Base-by-base conservation (phyloP, 2,329 filamentous ascomycete genomes). In the Zalaria obscura region DNA sequence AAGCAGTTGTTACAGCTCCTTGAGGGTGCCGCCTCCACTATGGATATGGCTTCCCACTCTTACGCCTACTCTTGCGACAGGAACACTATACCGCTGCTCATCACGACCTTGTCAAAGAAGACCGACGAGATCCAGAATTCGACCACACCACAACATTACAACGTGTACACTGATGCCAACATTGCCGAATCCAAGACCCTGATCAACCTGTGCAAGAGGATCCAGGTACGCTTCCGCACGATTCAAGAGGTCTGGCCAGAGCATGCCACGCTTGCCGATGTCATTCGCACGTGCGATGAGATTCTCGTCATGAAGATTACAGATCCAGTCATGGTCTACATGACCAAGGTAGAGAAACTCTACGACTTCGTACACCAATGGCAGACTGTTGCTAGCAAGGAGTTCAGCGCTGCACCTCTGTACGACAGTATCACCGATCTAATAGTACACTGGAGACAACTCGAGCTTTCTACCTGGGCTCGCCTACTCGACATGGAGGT, bases 401-500 rank as follows among this genome's bases (percentile, higher is more conserved):
- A 82, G 32, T 84, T 83, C 57, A 81, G 76, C 6, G 83, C 80
- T 2, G 69, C 73, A 1, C 59, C 70, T 6, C 66, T 88, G 2
- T 87, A 93, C 50, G 80, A 93, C 46, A 73, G 77, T 36, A 64
- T 96, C 8, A 94, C 88, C 0, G 75, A 77, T 39, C 74, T 85
- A 26, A 80, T 95, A 40, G 80, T 96, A 42, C 76, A 74, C 55
- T 98, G 93, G 93, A 76, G 91, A 47, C 80, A 88, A 45, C 69
- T 98, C 28, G 91, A 98, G 55, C 69, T 98, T 26, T 82, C 83
- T 0, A 95, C 89, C 0, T 98, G 91, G 91, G 79, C 83, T 31
- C 83, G 80, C 35, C 63, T 98, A 3, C 81, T 98, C 45, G 85
- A 94, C 50, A 77, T 83, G 58, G 91, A 98, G 59, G 72, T 78